These are phyloP conservation scores for Gnomoniopsis sp. DNA, from an alignment of 2,329 filamentous ascomycete genomes.

Conservation along the genomic window DNA sequence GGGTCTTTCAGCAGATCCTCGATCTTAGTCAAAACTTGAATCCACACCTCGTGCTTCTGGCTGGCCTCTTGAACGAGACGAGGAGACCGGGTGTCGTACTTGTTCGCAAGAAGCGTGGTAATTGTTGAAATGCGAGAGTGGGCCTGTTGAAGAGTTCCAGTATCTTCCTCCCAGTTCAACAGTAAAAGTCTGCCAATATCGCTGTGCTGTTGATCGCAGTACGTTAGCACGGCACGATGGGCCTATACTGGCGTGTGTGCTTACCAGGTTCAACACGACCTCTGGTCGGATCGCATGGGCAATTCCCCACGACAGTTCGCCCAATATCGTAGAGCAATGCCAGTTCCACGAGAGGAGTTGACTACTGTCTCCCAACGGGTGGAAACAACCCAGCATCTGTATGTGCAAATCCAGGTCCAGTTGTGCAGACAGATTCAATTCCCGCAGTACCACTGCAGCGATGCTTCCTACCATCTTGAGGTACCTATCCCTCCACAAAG, in stretches of 20 bases:
- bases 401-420: conserved; percentile 4
- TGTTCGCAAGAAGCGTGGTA: conserved; percentile 14
- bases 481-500: conserved; percentile 6
- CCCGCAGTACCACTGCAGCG: conserved; percentile 9
- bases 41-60: conserved; percentile 1
- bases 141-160: background rate
- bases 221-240: background rate
- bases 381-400: conserved; percentile 12
- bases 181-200: conserved; percentile 7
- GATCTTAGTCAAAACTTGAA: background rate
- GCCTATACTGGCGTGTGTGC: background rate
- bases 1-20: conserved; percentile 3
- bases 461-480: conserved; percentile 9
- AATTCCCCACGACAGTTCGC: conserved; percentile 7
- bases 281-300: conserved; percentile 5
- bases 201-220: background rate
- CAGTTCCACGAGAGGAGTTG: background rate
- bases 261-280: conserved; percentile 8
- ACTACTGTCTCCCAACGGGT: background rate
- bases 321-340: conserved; percentile 1
- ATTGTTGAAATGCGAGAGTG: conserved; percentile 2
- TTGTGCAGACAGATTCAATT: conserved; percentile 10
- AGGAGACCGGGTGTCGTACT: conserved; percentile 3
- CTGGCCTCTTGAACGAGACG: background rate
- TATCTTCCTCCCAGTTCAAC: background rate